Conservation (phyloP, 2,329 filamentous ascomycete species). For the Drechslera avenae region DNA sequence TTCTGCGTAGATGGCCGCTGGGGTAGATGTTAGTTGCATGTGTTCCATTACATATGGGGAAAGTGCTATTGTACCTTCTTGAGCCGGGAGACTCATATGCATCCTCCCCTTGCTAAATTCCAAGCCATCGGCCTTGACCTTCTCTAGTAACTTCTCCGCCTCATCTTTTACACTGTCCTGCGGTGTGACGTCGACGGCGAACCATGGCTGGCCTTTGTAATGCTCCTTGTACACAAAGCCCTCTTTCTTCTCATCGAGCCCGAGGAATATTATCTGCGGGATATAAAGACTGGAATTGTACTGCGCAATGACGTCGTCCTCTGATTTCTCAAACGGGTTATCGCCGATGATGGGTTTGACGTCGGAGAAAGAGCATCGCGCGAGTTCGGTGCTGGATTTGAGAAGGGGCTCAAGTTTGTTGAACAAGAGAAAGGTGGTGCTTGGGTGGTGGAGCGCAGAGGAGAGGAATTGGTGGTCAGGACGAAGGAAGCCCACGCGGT, state of each 20-base stretch:
- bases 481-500: slow-evolving; percentile 79
- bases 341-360: slow-evolving; percentile 72
- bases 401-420: slow-evolving; percentile 78
- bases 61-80: slow-evolving; percentile 60
- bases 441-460: slow-evolving; percentile 68
- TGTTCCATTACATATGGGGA: not conserved
- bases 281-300: slow-evolving; percentile 73
- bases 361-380: slow-evolving; percentile 71
- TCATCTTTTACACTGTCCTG: slow-evolving; percentile 66
- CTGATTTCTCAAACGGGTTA: slow-evolving; percentile 71
- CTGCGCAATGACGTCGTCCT: slow-evolving; percentile 72
- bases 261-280: slow-evolving; percentile 82
- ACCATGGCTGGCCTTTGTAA: slow-evolving; percentile 82
- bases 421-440: slow-evolving; percentile 76
- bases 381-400: slow-evolving; percentile 64
- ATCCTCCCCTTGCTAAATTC: slow-evolving; percentile 71
- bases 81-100: slow-evolving; percentile 63
- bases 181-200: slow-evolving; percentile 87
- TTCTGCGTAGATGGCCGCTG: slow-evolving; percentile 89
- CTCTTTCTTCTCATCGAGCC: slow-evolving; percentile 70
- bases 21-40: not conserved
- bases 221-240: slow-evolving; percentile 67
- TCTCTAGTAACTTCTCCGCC: slow-evolving; percentile 64
- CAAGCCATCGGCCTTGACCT: slow-evolving; percentile 65
- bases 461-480: slow-evolving; percentile 72